Evolutionary conservation across 1,139 yeast species (phyloP), one percentile per base, ranked within the genome.

Genomic region (Wickerhamomyces sp.): DNA sequence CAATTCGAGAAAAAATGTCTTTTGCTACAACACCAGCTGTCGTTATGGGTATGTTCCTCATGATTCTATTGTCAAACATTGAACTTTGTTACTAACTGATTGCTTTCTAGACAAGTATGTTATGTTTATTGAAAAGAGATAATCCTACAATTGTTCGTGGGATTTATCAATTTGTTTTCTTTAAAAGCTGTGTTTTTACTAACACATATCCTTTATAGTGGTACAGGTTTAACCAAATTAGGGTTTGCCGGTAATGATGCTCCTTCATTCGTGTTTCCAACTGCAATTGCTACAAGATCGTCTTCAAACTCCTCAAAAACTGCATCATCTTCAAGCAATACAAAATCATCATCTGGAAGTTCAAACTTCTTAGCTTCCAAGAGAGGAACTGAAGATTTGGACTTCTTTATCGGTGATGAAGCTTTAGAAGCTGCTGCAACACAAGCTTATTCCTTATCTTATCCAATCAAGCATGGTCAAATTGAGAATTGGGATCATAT

Each of bases 191-290:
- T 18, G 23, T 13, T 8, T 10, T 41, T 50, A 57, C 60, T 57
- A 58, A 59, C 61, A 14, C 6, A 15, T 14, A 5, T 18, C 9
- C 32, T 30, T 13, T 34, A 62, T 52, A 66, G 69, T 50, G 99
- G 99, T 76, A 93, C 99, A 56, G 99, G 99, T 53, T 76, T 91
- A 60, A 93, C 99, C 63, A 93, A 93, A 66, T 77, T 93, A 54
- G 99, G 99, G 29, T 93, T 91, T 70, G 99, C 99, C 57, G 99
- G 99, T 46, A 93, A 93, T 65, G 99, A 93, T 68, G 79, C 97
- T 14, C 99, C 99, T 34, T 90, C 97, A 9, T 94, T 87, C 76
- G 89, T 93, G 40, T 89, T 93, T 62, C 99, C 99, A 42, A 93
- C 99, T 1, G 98, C 96, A 11, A 94, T 93, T 66, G 93, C 99